Conservation (phyloP, 495 filamentous ascomycete species). For the Aspergillus leporis region DNA sequence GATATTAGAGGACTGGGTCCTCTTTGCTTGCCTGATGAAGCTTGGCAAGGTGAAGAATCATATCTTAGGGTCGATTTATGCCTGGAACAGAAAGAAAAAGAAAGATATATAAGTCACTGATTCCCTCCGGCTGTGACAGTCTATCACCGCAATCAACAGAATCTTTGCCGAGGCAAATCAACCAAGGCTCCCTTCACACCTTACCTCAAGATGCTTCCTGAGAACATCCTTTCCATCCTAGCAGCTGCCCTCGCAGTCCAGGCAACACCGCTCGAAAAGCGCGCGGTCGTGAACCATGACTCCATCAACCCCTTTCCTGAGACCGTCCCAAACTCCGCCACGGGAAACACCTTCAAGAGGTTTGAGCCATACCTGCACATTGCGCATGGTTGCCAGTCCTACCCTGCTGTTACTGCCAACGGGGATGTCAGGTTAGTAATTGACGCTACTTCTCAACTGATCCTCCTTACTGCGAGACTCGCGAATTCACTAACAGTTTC, state of each 20-base stretch:
- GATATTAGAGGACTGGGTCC: not conserved
- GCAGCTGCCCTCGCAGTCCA: conserved; percentile 1
- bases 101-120: not conserved
- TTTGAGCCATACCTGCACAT: conserved; percentile 12
- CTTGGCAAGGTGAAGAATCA: not conserved
- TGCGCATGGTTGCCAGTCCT: conserved; percentile 13
- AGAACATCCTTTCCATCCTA: conserved; percentile 2
- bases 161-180: not conserved
- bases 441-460: not conserved
- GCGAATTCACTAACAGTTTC: not conserved
- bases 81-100: no score
- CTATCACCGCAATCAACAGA: not conserved
- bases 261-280: not conserved
- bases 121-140: not conserved
- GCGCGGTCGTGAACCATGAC: conserved; percentile 8
- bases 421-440: conserved; percentile 8
- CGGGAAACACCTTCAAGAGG: conserved; percentile 8
- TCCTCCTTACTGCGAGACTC: no score
- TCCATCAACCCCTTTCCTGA: conserved; percentile 6
- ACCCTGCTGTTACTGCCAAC: conserved; percentile 12
- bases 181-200: not conserved
- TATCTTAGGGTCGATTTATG: no score
- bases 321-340: conserved; percentile 5
- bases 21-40: not conserved
- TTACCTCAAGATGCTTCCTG: not conserved